Conservation (phyloP, 768 basidiomycete species). For the Mrakia frigida region DNA sequence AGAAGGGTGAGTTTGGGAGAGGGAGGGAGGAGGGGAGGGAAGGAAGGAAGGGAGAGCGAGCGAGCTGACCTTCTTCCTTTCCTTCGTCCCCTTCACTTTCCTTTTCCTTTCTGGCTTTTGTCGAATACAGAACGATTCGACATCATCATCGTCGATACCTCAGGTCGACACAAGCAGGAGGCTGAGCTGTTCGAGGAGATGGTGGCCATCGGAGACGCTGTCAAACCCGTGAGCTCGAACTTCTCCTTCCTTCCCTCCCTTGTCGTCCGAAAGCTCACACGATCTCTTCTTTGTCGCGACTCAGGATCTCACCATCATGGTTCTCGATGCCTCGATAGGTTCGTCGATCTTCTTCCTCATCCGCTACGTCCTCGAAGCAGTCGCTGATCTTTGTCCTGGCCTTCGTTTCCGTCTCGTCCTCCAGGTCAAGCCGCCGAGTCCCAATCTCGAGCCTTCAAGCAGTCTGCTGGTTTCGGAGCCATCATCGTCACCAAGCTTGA, state of each 20-base stretch:
- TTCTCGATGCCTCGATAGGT: conserved; percentile 92
- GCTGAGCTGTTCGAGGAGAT: conserved; percentile 95
- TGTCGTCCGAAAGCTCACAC: background rate
- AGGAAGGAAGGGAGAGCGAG: background rate
- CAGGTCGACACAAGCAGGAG: conserved; percentile 95
- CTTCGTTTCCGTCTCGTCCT: background rate
- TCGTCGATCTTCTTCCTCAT: conserved; percentile 40
- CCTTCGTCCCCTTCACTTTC: background rate
- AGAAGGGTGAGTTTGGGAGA: conserved; percentile 54
- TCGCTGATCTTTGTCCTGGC: background rate
- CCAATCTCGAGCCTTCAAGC: conserved; percentile 94
- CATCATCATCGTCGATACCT: conserved; percentile 97
- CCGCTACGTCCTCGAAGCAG: background rate
- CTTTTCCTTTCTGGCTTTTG: background rate
- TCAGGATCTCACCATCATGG: conserved; percentile 79
- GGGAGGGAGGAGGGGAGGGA: background rate
- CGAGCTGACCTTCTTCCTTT: conserved; percentile 5
- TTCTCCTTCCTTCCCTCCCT: conserved; percentile 1
- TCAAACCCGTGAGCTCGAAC: conserved; percentile 58
- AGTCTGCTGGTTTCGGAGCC: conserved; percentile 93
- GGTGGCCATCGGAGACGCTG: conserved; percentile 90
- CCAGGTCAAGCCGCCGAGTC: conserved; percentile 94
- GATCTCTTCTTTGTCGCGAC: background rate
- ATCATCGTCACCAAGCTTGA: conserved; percentile 99
- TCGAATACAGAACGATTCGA: conserved; percentile 71